Conservation (phyloP, 1,284 basidiomycete species). For the Omphalotus olearius region DNA sequence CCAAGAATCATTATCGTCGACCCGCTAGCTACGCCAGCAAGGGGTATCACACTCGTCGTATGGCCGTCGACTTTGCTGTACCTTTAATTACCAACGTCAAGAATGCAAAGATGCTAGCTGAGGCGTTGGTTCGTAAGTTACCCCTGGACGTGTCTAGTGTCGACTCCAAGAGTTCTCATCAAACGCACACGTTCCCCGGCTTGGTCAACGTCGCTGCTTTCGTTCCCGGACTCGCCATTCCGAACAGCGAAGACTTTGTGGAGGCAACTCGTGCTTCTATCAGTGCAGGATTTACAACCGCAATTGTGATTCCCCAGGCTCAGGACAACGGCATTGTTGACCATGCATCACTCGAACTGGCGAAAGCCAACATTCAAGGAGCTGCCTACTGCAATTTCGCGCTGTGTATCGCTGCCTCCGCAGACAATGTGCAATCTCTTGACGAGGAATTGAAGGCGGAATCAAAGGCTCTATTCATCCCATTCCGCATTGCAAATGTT, state of each 20-base stretch:
- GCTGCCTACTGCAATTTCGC: constrained; percentile 85
- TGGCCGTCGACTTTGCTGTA: constrained; percentile 99
- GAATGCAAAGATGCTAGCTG: constrained; percentile 95
- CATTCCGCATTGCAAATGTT: constrained; percentile 56
- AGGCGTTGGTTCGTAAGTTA: constrained; percentile 87
- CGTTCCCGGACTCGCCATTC: constrained; percentile 68
- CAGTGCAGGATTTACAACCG: constrained; percentile 84
- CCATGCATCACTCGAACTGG: constrained; percentile 61
- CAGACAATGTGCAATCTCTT: constrained; percentile 61
- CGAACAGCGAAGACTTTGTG: constrained; percentile 63
- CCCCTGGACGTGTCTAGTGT: constrained; percentile 88
- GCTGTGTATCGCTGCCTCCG: constrained; percentile 73
- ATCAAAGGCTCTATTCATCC: constrained; percentile 82
- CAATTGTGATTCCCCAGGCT: constrained; percentile 76
- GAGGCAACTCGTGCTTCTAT: constrained; percentile 77
- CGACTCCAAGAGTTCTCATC: constrained; percentile 94
- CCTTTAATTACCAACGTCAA: constrained; percentile 99
- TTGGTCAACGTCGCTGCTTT: constrained; percentile 88
- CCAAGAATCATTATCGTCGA: constrained; percentile 96
- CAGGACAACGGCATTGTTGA: constrained; percentile 62
- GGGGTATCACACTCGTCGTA: constrained; percentile 94
- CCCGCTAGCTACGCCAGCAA: constrained; percentile 97
- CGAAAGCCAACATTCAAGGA: constrained; percentile 59
- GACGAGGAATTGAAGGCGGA: constrained; percentile 77
- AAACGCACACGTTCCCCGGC: constrained; percentile 89